Conservation (phyloP, 257 asterid species). For the Solanum okadae region DNA sequence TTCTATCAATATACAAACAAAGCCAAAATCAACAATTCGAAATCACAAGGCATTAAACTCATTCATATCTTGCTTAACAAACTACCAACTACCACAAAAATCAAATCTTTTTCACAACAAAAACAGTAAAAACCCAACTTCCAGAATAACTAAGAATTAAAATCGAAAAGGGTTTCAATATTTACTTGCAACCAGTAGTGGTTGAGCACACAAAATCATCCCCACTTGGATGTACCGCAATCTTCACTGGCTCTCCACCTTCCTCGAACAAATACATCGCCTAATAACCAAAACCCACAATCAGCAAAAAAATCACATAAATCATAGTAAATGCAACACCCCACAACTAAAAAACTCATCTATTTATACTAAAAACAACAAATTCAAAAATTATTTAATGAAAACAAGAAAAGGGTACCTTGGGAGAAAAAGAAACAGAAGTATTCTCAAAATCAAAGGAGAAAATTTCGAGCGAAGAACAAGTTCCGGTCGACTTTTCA, state of each 20-base stretch:
- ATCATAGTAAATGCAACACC: neutral
- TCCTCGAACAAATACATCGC: neutral
- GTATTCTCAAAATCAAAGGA: slow-evolving; percentile 51
- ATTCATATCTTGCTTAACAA: neutral
- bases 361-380: neutral
- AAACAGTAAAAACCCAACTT: neutral
- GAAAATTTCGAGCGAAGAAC: slow-evolving; percentile 65
- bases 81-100: neutral
- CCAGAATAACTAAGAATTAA: no score
- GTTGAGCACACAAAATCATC: slow-evolving; percentile 81
- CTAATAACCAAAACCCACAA: slow-evolving; percentile 19
- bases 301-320: neutral
- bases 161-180: neutral
- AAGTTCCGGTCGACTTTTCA: slow-evolving; percentile 46
- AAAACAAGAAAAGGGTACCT: slow-evolving; percentile 24
- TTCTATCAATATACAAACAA: neutral
- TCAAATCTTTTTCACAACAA: neutral
- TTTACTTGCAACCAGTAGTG: slow-evolving; percentile 84
- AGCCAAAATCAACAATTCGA: neutral
- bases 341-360: neutral
- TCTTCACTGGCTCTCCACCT: slow-evolving; percentile 42
- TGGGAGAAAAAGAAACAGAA: slow-evolving; percentile 64
- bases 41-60: neutral
- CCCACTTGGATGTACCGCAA: slow-evolving; percentile 72
- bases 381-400: neutral